phyloP scores from a whole-genome alignment of 2,329 filamentous ascomycete genomes.

The Fusarium tuaranense region DNA sequence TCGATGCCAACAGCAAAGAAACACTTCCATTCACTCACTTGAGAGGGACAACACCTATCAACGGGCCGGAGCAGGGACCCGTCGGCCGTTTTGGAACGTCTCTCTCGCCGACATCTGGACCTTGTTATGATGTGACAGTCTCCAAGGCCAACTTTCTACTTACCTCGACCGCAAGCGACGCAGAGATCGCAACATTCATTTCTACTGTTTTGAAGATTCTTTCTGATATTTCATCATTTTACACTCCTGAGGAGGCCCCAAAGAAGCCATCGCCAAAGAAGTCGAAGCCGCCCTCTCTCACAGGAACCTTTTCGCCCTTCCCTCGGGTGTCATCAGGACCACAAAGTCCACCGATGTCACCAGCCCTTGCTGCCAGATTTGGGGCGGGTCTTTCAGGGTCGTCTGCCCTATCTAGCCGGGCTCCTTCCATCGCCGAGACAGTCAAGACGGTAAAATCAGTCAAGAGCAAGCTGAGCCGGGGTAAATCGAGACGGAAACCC shows the following conservation, averaged over 20 bases:
- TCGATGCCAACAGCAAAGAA: slow-evolving; percentile 57
- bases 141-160: slow-evolving; percentile 69
- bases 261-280: slow-evolving; percentile 36
- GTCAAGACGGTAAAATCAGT: slow-evolving; percentile 44
- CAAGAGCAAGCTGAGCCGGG: slow-evolving; percentile 45
- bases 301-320: slow-evolving; percentile 48
- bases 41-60: slow-evolving; percentile 49
- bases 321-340: slow-evolving; percentile 39
- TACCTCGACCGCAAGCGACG: slow-evolving; percentile 64
- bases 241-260: slow-evolving; percentile 53
- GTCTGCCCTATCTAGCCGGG: slow-evolving; percentile 33
- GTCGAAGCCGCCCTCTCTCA: slow-evolving; percentile 44
- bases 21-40: slow-evolving; percentile 54
- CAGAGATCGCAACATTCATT: slow-evolving; percentile 67
- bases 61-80: slow-evolving; percentile 39
- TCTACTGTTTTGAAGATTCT: slow-evolving; percentile 62
- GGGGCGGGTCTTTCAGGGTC: slow-evolving; percentile 20
- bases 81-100: slow-evolving; percentile 33
- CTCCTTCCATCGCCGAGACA: slow-evolving; percentile 51
- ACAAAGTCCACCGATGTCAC: slow-evolving; percentile 39
- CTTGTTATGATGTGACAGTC: slow-evolving; percentile 51
- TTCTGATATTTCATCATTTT: slow-evolving; percentile 52
- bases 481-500: slow-evolving; percentile 42
- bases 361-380: slow-evolving; percentile 22
- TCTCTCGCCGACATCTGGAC: slow-evolving; percentile 39